Evolutionary conservation across 177 flowering plant genomes (phyloP), one percentile per base, ranked within the genome.

Genomic region (Vitis hybrid): DNA sequence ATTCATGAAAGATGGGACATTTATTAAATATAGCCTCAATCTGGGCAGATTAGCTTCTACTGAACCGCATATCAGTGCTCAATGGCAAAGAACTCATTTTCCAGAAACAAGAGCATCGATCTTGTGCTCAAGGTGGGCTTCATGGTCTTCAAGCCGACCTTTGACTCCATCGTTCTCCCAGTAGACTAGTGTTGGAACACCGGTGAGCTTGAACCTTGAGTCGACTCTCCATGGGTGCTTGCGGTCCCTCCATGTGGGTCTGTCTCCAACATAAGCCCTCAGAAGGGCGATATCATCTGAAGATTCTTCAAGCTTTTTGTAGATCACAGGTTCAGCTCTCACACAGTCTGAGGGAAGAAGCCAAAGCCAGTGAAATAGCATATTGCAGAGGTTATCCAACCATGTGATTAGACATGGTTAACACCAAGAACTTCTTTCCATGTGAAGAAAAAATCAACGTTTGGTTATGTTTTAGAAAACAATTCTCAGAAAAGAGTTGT

Each of bases 291-390:
- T 78, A 67, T 90, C 84, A 56, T 69, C 84, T 5, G 87, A n/a
- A 16, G 83, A 81, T 30, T 85, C 87, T 76, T 87, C 97, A 65
- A 95, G 81, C 70, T 84, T 93, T 73, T 88, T 86, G 88, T 88
- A 88, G 61, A 95, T 93, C 16, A 90, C 87, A 6, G 99, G 99
- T 64, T 95, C 99, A 65, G 99, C 99, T 82, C 92, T 87, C 63
- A 89, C 97, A 78, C 99, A 95, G 72, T 95, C 99, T 94, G 84
- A 6, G 62, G 11, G 2, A 50, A 48, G 48, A 30, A 60, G 49
- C 15, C 56, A 24, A 27, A 14, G 16, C 6, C 48, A 1, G 48
- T 40, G 48, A 10, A n/a, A 6, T 27, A 21, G 46, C 30, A 27
- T 27, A 27, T 61, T 30, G 18, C 30, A 40, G 56, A 56, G 30